These are phyloP conservation scores for Teratosphaeriaceae sp. DNA, from an alignment of 2,329 filamentous ascomycete genomes.

Conservation along the genomic window DNA sequence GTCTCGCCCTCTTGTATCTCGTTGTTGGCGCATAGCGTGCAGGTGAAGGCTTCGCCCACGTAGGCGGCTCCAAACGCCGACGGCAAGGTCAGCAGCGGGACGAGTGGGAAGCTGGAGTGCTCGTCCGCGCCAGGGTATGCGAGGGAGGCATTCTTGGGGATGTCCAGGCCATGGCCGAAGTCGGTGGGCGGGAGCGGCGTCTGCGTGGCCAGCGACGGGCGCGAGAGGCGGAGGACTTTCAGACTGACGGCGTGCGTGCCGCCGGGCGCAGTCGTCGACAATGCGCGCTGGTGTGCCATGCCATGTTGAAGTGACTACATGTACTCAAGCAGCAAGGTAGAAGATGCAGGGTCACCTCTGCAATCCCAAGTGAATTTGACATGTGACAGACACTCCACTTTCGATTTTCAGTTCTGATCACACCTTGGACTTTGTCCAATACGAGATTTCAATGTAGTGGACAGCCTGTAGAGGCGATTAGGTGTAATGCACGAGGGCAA, in stretches of 20 bases:
- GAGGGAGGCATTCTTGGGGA: conserved; percentile 59
- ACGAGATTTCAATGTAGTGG: too few species aligned
- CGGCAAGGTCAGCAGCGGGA: conserved; percentile 69
- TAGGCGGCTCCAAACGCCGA: conserved; percentile 91
- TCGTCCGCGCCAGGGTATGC: conserved; percentile 54
- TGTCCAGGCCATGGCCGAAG: conserved; percentile 40
- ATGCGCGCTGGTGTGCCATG: conserved; percentile 29
- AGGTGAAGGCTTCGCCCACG: conserved; percentile 90
- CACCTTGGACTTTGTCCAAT: too few species aligned
- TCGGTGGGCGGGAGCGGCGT: conserved; percentile 53
- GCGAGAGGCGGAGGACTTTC: conserved; percentile 77
- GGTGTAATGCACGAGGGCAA: neutral
- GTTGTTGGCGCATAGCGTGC: conserved; percentile 94
- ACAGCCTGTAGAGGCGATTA: too few species aligned
- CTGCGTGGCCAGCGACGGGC: conserved; percentile 68
- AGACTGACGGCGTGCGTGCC: conserved; percentile 74
- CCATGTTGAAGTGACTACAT: conserved; percentile 6
- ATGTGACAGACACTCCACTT: too few species aligned
- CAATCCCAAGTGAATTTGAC: too few species aligned
- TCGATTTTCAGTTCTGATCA: too few species aligned
- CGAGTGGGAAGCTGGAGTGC: conserved; percentile 50
- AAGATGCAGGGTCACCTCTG: neutral
- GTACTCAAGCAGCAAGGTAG: neutral
- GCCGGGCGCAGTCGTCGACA: conserved; percentile 29
- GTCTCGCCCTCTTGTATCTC: conserved; percentile 49